Conservation (phyloP, 495 filamentous ascomycete genomes). For the Penicillium pulvis region DNA sequence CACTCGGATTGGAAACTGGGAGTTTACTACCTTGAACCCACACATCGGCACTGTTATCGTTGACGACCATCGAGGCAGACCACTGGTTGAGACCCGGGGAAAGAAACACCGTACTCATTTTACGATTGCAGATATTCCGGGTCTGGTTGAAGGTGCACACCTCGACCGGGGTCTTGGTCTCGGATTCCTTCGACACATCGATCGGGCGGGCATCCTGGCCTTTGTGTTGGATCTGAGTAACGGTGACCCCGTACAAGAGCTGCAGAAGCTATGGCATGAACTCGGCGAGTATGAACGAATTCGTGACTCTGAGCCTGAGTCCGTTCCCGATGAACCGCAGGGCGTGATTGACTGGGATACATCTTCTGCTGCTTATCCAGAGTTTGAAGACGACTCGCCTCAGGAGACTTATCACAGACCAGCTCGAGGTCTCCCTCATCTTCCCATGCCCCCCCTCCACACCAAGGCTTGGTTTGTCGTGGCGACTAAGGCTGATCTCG, state of each 20-base stretch:
- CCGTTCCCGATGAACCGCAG: slow-evolving; percentile 48
- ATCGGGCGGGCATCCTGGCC: slow-evolving; percentile 87
- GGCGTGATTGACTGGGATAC: slow-evolving; percentile 32
- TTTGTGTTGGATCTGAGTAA: slow-evolving; percentile 88
- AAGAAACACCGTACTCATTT: slow-evolving; percentile 66
- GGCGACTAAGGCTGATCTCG: slow-evolving; percentile 90
- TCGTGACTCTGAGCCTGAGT: slow-evolving; percentile 56
- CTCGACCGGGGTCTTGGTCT: slow-evolving; percentile 89
- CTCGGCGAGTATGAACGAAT: slow-evolving; percentile 82
- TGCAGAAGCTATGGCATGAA: slow-evolving; percentile 86
- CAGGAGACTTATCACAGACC: slow-evolving; percentile 16
- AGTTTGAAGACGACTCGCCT: slow-evolving; percentile 26
- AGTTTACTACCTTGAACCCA: slow-evolving; percentile 91
- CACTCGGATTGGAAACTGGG: slow-evolving; percentile 91
- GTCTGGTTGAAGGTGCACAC: slow-evolving; percentile 86
- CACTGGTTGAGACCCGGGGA: slow-evolving; percentile 46
- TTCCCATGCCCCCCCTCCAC: slow-evolving; percentile 64
- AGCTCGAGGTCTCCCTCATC: slow-evolving; percentile 30
- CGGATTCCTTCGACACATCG: slow-evolving; percentile 90
- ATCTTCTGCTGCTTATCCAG: slow-evolving; percentile 26
- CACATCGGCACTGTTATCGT: slow-evolving; percentile 95
- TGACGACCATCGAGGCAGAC: slow-evolving; percentile 75
- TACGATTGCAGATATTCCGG: slow-evolving; percentile 95
- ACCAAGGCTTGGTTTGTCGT: slow-evolving; percentile 97
- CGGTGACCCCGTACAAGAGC: slow-evolving; percentile 73